Conservation (phyloP, 78 protist genomes). For the Dictyostelium firmibasis region DNA sequence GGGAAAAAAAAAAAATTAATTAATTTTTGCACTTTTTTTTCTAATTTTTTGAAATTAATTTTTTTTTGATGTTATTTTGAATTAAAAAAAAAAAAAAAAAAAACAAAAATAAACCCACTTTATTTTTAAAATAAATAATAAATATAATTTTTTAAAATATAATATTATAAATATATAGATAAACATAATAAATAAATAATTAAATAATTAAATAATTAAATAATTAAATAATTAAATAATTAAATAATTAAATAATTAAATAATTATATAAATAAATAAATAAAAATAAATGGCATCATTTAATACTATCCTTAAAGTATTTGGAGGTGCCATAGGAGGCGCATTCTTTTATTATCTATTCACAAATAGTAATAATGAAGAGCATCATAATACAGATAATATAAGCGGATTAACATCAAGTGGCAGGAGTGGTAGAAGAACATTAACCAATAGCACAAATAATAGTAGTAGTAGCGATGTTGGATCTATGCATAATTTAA, state of each 20-base stretch:
- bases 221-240: too few species aligned
- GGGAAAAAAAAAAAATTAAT: too few species aligned
- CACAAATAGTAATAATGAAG: not conserved
- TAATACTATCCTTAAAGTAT: not conserved
- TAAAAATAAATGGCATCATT: not conserved
- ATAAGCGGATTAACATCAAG: not conserved
- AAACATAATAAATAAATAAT: too few species aligned
- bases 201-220: too few species aligned
- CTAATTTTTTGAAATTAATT: too few species aligned
- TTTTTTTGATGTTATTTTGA: too few species aligned
- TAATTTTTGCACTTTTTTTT: too few species aligned
- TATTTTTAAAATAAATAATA: too few species aligned
- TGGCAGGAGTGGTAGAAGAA: not conserved
- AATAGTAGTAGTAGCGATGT: not conserved
- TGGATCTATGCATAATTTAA: not conserved
- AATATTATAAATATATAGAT: too few species aligned
- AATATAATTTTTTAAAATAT: too few species aligned
- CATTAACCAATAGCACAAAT: not conserved
- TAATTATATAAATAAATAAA: not conserved
- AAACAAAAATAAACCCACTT: too few species aligned
- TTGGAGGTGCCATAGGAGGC: slow-evolving; percentile 35
- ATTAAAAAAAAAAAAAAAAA: too few species aligned
- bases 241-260: not conserved
- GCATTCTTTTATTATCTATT: slow-evolving; percentile 12
- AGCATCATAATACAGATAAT: not conserved